Percentiles rank a stretch among this genome's conserved stretches.
Evolutionary conservation across 73 alveolate genomes (phyloP).

Genomic region (Paramecium sexaurelia): DNA sequence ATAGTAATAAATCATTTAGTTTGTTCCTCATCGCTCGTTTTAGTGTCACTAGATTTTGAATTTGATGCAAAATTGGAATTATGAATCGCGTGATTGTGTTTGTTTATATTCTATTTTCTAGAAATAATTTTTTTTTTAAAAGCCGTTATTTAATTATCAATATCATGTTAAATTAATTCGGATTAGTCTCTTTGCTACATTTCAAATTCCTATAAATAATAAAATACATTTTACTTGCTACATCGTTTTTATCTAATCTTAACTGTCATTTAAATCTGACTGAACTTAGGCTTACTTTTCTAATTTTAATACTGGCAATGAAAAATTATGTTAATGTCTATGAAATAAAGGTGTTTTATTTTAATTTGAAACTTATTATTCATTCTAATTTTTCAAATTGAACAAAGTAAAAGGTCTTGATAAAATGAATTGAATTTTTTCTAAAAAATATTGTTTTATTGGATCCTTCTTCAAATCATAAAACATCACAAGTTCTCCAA

Average conservation of each 20-base stretch:
- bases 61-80: neutral
- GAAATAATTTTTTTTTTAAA: neutral
- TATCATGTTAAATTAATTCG: neutral
- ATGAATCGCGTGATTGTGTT: neutral
- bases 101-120: neutral
- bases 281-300: slow-evolving; percentile 21
- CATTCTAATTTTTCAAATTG: neutral
- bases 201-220: neutral
- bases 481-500: neutral
- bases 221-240: neutral
- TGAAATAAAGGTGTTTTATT: neutral
- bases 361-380: neutral
- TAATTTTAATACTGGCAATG: slow-evolving; percentile 10
- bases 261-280: neutral
- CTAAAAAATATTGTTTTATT: neutral
- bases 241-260: neutral
- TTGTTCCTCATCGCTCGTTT: neutral
- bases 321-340: slow-evolving; percentile 12
- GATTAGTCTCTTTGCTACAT: neutral
- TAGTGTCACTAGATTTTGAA: neutral
- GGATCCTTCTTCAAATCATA: slow-evolving; percentile 44
- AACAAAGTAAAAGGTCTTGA: neutral
- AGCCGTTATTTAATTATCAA: neutral
- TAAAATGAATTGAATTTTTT: slow-evolving; percentile 9
- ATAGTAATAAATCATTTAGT: neutral